Percentiles rank a stretch among this genome's conserved stretches.
phyloP scores from a whole-genome alignment of 352 stramenopile species.

The Blastocystis sp. region DNA sequence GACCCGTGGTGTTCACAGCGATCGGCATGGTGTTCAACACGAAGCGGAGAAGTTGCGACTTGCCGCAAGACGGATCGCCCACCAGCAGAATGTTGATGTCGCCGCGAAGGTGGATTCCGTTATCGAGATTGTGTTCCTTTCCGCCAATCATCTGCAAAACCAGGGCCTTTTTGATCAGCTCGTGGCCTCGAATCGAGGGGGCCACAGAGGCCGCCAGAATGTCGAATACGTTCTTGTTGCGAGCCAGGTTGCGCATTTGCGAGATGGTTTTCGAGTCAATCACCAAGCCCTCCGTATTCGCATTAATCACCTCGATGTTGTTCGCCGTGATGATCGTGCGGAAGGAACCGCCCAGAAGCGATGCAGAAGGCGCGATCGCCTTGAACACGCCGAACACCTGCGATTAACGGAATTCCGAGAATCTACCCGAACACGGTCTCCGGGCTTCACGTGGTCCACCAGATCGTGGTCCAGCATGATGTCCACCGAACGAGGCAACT shows the following conservation, averaged over 20 bases:
- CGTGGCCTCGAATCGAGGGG: constrained; percentile 95
- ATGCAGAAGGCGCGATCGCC: constrained; percentile 71
- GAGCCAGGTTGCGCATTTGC: constrained; percentile 86
- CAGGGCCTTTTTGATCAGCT: constrained; percentile 92
- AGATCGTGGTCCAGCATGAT: constrained; percentile 96
- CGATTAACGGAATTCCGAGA: constrained; percentile 11
- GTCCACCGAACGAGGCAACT: constrained; percentile 90
- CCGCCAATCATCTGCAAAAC: constrained; percentile 83
- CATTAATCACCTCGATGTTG: constrained; percentile 88
- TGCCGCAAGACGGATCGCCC: constrained; percentile 95
- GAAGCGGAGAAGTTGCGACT: constrained; percentile 94
- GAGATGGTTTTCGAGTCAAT: constrained; percentile 85
- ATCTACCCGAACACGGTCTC: constrained; percentile 83
- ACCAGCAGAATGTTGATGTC: constrained; percentile 97
- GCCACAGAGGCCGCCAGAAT: constrained; percentile 89
- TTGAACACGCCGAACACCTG: constrained; percentile 75
- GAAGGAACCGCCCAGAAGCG: constrained; percentile 84
- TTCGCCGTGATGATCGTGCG: constrained; percentile 91
- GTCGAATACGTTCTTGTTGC: constrained; percentile 78
- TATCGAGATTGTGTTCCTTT: constrained; percentile 91
- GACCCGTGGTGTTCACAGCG: constrained; percentile 83
- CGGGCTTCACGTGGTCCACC: constrained; percentile 95
- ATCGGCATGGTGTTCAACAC: constrained; percentile 89
- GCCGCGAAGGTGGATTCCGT: constrained; percentile 96
- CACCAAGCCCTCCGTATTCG: constrained; percentile 86